phyloP scores from a whole-genome alignment of 2,329 filamentous ascomycete species.

The Colletotrichum liriopes region DNA sequence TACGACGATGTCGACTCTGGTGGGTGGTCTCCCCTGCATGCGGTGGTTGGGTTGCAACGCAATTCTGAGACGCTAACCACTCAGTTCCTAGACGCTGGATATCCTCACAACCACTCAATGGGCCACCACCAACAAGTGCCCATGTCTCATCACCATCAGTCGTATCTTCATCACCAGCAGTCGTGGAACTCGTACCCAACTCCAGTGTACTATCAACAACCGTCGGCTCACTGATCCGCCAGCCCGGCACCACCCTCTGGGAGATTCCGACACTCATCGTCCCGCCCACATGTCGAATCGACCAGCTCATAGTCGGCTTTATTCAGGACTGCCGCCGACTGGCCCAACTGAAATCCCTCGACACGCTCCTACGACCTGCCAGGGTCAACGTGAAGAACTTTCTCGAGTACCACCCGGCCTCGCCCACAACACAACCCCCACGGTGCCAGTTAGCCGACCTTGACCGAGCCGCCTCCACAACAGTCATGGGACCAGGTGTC shows the following conservation, averaged over 20 bases:
- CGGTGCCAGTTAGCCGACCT: conserved; percentile 40
- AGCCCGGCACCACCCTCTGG: conserved; percentile 48
- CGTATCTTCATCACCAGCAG: conserved; percentile 44
- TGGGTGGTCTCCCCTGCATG: conserved; percentile 34
- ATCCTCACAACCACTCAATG: conserved; percentile 50
- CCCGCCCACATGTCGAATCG: conserved; percentile 51
- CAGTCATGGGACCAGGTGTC: conserved; percentile 7
- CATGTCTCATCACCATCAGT: conserved; percentile 41
- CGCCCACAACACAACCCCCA: conserved; percentile 30
- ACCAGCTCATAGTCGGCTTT: conserved; percentile 54
- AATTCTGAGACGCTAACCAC: conserved; percentile 49
- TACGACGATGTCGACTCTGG: conserved; percentile 53
- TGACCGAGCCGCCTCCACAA: conserved; percentile 41
- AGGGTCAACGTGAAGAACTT: conserved; percentile 54
- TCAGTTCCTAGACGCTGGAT: conserved; percentile 51
- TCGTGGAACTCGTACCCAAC: conserved; percentile 44
- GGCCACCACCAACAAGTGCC: conserved; percentile 42
- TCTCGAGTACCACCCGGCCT: conserved; percentile 49
- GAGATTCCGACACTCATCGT: conserved; percentile 53
- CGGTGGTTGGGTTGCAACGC: conserved; percentile 42
- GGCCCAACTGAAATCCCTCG: conserved; percentile 48
- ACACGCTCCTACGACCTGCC: conserved; percentile 52
- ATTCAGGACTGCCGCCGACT: conserved; percentile 55
- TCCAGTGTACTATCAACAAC: conserved; percentile 47
- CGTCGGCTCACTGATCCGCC: conserved; percentile 52